phyloP scores from a whole-genome alignment of 1,139 yeast genomes.

The Hemisphaericaspora xylanilytica region DNA sequence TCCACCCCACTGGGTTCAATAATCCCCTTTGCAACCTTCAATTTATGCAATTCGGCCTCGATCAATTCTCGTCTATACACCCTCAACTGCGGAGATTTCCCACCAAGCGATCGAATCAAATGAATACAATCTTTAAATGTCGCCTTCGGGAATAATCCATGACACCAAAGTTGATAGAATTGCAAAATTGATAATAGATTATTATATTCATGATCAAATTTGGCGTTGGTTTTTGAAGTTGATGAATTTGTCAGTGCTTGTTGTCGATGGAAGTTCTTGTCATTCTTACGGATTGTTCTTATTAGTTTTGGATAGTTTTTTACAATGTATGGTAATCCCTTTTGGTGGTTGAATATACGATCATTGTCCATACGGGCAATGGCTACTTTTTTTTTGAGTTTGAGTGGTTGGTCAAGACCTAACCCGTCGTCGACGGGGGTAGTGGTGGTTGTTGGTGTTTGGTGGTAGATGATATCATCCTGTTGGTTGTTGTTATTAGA shows the following conservation, averaged over 20 bases:
- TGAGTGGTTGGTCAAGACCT: constrained; percentile 43
- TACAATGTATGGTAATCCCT: constrained; percentile 49
- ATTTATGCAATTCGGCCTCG: constrained; percentile 33
- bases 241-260: constrained; percentile 9
- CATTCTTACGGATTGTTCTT: constrained; percentile 28
- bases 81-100: constrained; percentile 32
- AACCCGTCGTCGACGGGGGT: constrained; percentile 26
- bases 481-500: too few relatives aligned
- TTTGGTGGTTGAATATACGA: constrained; percentile 40
- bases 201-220: constrained; percentile 39
- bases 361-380: constrained; percentile 50
- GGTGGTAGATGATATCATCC: not conserved
- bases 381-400: constrained; percentile 30
- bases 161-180: constrained; percentile 85
- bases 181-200: constrained; percentile 50
- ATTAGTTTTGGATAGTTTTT: constrained; percentile 37
- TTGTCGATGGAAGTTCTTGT: constrained; percentile 24
- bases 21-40: constrained; percentile 34
- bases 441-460: constrained; percentile 1
- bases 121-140: constrained; percentile 61
- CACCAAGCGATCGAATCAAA: constrained; percentile 33
- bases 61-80: constrained; percentile 38
- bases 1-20: constrained; percentile 17
- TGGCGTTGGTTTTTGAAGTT: constrained; percentile 12
- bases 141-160: constrained; percentile 74